A percentile compares a stretch with the other conserved stretches of the same genome.
Conservation (phyloP, 495 filamentous ascomycete genomes). For the Xylaria castorea region DNA sequence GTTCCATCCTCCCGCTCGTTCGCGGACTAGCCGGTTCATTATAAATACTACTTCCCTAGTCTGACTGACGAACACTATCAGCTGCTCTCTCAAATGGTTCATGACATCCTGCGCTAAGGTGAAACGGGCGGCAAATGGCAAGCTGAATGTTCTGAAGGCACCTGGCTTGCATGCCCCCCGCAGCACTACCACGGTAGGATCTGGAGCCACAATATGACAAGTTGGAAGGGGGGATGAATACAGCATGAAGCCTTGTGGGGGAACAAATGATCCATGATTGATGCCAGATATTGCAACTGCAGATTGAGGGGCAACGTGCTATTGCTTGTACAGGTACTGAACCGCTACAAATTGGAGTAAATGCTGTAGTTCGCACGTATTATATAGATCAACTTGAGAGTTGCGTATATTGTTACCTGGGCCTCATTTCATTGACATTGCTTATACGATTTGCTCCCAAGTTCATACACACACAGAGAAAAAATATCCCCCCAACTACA, state of each 20-base stretch:
- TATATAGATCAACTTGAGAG: conserved; percentile 4
- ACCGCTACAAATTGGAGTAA: neutral
- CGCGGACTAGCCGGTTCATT: neutral
- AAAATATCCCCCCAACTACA: neutral
- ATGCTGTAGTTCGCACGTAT: neutral
- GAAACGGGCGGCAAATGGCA: conserved; percentile 5
- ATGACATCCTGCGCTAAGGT: conserved; percentile 1
- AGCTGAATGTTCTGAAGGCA: conserved; percentile 12
- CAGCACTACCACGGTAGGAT: neutral
- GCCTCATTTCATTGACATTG: neutral
- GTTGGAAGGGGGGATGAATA: neutral
- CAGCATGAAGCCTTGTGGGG: neutral
- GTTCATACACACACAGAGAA: neutral
- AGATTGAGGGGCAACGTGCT: neutral
- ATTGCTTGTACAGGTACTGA: neutral
- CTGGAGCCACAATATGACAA: neutral
- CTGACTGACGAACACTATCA: neutral
- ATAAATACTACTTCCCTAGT: neutral
- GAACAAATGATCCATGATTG: neutral
- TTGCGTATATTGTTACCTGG: neutral
- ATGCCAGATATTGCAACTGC: neutral
- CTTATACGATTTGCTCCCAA: neutral
- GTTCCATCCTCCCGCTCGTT: conserved; percentile 7
- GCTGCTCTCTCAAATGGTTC: neutral
- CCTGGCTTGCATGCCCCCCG: conserved; percentile 8